Evolutionary conservation across 2,329 filamentous ascomycete genomes (phyloP).

Genomic region (Fusarium tjaetaba): DNA sequence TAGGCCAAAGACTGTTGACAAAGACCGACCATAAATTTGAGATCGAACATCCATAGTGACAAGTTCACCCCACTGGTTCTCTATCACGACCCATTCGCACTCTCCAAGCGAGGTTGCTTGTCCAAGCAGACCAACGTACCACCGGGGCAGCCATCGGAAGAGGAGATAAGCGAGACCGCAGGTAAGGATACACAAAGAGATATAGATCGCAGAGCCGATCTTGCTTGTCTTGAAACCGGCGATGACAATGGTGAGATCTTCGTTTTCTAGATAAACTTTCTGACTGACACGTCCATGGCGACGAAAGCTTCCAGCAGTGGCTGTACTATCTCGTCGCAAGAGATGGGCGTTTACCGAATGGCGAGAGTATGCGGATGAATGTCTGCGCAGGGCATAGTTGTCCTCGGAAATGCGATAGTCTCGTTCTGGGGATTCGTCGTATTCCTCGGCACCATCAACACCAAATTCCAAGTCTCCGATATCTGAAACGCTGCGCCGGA

Average conservation of each 20-base stretch:
- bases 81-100: constrained; percentile 92
- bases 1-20: constrained; percentile 74
- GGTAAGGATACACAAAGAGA: constrained; percentile 75
- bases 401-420: constrained; percentile 53
- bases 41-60: constrained; percentile 74
- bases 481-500: constrained; percentile 49
- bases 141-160: constrained; percentile 88
- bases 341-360: constrained; percentile 71
- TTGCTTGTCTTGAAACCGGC: constrained; percentile 87
- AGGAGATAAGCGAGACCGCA: constrained; percentile 84
- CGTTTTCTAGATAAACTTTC: constrained; percentile 91
- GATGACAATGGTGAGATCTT: constrained; percentile 93
- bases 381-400: constrained; percentile 65
- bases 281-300: constrained; percentile 76
- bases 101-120: constrained; percentile 73
- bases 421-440: constrained; percentile 53
- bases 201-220: constrained; percentile 75
- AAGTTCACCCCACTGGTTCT: constrained; percentile 98
- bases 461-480: constrained; percentile 53
- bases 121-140: constrained; percentile 82
- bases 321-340: constrained; percentile 74
- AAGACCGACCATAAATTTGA: constrained; percentile 62
- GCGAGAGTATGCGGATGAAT: constrained; percentile 69
- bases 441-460: constrained; percentile 54
- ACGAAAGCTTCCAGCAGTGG: constrained; percentile 73